Percentiles rank a stretch among this genome's conserved stretches.
These are phyloP conservation scores for Comarum palustre DNA, from an alignment of 306 rosid genomes.

Conservation along the genomic window DNA sequence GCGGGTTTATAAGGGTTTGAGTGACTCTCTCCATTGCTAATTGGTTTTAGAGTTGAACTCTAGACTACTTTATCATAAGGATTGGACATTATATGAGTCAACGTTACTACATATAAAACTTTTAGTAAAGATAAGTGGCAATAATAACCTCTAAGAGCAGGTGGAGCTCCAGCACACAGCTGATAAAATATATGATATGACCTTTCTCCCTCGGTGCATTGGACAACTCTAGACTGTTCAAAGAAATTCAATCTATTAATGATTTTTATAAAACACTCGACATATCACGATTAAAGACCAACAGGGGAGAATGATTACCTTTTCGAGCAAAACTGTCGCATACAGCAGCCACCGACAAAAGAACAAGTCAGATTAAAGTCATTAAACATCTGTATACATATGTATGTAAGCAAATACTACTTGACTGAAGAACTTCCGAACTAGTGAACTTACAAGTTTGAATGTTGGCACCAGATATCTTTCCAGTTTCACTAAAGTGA, in stretches of 20 bases:
- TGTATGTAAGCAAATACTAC: neutral
- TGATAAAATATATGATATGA: conserved; percentile 98
- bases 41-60: no score
- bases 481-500: conserved; percentile 96
- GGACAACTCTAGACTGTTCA: conserved; percentile 95
- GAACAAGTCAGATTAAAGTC: conserved; percentile 39
- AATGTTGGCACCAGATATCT: conserved; percentile 95
- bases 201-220: conserved; percentile 95
- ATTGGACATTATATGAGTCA: neutral
- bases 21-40: no score
- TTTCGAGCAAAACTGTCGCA: conserved; percentile 86
- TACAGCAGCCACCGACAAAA: conserved; percentile 33
- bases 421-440: conserved; percentile 26
- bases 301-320: conserved; percentile 56
- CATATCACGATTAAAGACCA: conserved; percentile 19
- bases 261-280: conserved; percentile 21
- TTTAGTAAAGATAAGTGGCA: neutral
- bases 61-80: no score
- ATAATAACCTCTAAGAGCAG: conserved; percentile 61
- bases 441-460: conserved; percentile 76
- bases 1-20: no score
- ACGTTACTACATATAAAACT: neutral
- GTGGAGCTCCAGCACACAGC: conserved; percentile 94
- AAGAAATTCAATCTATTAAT: conserved; percentile 21
- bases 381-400: conserved; percentile 7